Conservation (phyloP, 805 yeast genomes). For the Zygoascus ofunaensis region DNA sequence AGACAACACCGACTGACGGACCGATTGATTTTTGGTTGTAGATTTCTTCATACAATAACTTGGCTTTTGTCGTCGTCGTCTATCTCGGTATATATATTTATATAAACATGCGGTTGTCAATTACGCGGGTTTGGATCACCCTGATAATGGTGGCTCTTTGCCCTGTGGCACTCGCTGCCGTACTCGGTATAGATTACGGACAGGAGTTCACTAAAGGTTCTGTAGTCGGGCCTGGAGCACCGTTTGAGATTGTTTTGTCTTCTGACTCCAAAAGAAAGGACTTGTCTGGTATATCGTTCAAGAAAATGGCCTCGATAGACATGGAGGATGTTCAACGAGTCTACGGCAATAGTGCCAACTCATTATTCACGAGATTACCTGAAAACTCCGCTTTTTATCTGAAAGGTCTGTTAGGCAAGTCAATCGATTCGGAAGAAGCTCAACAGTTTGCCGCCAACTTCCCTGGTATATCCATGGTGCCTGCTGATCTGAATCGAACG, state of each 20-base stretch:
- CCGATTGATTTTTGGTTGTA: too few species aligned
- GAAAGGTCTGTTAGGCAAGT: conserved; percentile 60
- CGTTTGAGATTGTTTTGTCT: conserved; percentile 79
- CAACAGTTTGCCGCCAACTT: conserved; percentile 39
- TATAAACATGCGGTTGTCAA: not conserved
- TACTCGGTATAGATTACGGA: conserved; percentile 85
- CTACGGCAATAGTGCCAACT: conserved; percentile 68
- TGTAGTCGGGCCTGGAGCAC: conserved; percentile 81
- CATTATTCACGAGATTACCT: conserved; percentile 68
- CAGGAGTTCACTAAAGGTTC: conserved; percentile 80
- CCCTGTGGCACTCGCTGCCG: conserved; percentile 40
- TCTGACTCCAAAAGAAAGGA: conserved; percentile 91
- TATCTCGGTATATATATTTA: too few species aligned
- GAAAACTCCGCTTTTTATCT: conserved; percentile 53
- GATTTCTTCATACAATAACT: too few species aligned
- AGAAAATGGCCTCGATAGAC: conserved; percentile 27
- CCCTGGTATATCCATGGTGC: conserved; percentile 41
- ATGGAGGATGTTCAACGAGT: conserved; percentile 41
- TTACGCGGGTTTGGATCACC: not conserved
- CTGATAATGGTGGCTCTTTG: not conserved
- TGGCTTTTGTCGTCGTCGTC: not conserved
- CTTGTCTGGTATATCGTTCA: conserved; percentile 63
- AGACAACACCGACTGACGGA: too few species aligned
- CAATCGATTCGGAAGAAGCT: conserved; percentile 36
- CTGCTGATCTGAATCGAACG: conserved; percentile 37